Percentiles rank a stretch among this genome's conserved stretches.
phyloP scores from a whole-genome alignment of 495 filamentous ascomycete genomes.

The Oidiodendron maius region DNA sequence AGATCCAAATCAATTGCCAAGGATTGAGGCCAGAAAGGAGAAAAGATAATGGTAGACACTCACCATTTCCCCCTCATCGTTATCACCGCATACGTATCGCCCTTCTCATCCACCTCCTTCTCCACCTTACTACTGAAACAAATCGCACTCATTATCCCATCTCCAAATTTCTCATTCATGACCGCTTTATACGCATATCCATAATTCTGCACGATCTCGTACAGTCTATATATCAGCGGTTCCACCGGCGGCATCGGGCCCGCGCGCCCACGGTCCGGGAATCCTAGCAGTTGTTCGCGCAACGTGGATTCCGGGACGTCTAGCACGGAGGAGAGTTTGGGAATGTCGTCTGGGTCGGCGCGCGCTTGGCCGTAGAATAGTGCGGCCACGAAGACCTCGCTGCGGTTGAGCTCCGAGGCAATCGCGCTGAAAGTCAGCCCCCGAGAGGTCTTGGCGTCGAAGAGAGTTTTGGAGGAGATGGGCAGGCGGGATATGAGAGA shows the following conservation, averaged over 20 bases:
- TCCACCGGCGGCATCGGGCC: slow-evolving; percentile 93
- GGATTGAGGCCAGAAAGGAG: not conserved
- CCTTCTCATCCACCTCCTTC: slow-evolving; percentile 86
- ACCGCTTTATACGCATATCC: slow-evolving; percentile 96
- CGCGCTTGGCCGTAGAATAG: slow-evolving; percentile 92
- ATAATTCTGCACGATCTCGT: slow-evolving; percentile 97
- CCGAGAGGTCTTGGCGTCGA: slow-evolving; percentile 72
- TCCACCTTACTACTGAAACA: slow-evolving; percentile 89
- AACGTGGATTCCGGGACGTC: slow-evolving; percentile 52
- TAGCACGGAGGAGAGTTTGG: slow-evolving; percentile 63
- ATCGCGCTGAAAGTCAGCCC: slow-evolving; percentile 79
- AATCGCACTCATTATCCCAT: slow-evolving; percentile 98
- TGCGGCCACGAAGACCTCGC: slow-evolving; percentile 86
- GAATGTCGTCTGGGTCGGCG: slow-evolving; percentile 72
- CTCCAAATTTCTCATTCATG: slow-evolving; percentile 97
- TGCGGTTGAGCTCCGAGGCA: slow-evolving; percentile 67
- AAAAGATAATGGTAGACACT: slow-evolving; percentile 27
- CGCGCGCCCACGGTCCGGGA: slow-evolving; percentile 76
- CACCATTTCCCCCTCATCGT: slow-evolving; percentile 93
- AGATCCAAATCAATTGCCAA: not conserved
- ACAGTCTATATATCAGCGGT: slow-evolving; percentile 88
- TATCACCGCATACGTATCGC: slow-evolving; percentile 82
- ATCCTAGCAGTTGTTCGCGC: slow-evolving; percentile 57
- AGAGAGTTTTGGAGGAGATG: slow-evolving; percentile 65
- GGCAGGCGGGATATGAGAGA: slow-evolving; percentile 51